A percentile compares a stretch with the other conserved stretches of the same genome.
phyloP scores from a whole-genome alignment of 2,329 filamentous ascomycete species.

The Pyricularia grisea region DNA sequence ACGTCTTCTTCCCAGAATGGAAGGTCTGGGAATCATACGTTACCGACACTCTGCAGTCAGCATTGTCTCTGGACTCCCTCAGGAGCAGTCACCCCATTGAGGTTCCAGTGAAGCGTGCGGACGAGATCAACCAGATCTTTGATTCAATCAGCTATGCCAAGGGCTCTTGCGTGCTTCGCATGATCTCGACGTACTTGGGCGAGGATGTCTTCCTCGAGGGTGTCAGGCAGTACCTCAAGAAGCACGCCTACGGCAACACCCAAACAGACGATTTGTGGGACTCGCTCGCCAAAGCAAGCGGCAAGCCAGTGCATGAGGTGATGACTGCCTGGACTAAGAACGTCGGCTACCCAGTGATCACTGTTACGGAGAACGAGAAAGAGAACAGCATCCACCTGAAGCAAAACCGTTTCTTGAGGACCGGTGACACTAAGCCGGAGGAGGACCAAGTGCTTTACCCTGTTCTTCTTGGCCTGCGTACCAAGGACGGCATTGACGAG shows the following conservation, averaged over 20 bases:
- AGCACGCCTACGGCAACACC: slow-evolving; percentile 95
- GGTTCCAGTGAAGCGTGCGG: slow-evolving; percentile 87
- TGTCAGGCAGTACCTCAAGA: slow-evolving; percentile 83
- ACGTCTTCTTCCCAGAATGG: slow-evolving; percentile 95
- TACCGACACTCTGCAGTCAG: slow-evolving; percentile 82
- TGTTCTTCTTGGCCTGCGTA: slow-evolving; percentile 78
- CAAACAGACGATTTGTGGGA: slow-evolving; percentile 86
- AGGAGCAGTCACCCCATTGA: slow-evolving; percentile 95
- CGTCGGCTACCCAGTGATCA: slow-evolving; percentile 85
- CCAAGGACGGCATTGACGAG: slow-evolving; percentile 74
- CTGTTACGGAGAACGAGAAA: slow-evolving; percentile 66
- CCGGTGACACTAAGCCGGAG: slow-evolving; percentile 85
- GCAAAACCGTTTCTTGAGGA: slow-evolving; percentile 91
- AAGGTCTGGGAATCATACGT: slow-evolving; percentile 97
- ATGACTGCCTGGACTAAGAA: slow-evolving; percentile 98
- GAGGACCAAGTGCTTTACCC: slow-evolving; percentile 85
- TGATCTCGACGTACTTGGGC: slow-evolving; percentile 93
- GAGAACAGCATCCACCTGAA: slow-evolving; percentile 73
- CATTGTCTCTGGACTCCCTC: slow-evolving; percentile 78
- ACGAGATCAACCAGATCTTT: slow-evolving; percentile 97
- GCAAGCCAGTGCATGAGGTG: slow-evolving; percentile 80
- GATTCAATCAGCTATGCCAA: slow-evolving; percentile 97
- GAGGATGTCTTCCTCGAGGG: slow-evolving; percentile 91
- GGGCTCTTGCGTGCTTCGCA: slow-evolving; percentile 88
- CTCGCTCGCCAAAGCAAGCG: slow-evolving; percentile 77